Base-by-base conservation (phyloP, 192 early-diverging fungal genomes). In the Glomus cerebriforme region DNA sequence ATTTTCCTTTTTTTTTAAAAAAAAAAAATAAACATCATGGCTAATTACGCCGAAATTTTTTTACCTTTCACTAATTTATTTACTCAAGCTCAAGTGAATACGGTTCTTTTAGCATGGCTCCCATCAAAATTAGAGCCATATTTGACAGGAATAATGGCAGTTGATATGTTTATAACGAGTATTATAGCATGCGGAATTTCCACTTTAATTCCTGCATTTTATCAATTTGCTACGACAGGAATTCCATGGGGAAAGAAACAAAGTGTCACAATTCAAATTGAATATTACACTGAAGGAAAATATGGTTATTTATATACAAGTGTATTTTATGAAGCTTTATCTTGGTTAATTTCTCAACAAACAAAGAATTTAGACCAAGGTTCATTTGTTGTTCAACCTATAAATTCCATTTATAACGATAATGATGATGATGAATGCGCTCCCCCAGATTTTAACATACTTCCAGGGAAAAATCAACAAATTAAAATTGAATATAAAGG, bases 301-400 rank as follows among this genome's bases (percentile, higher is more conserved):
- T 75, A 13, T 27, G 62, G 37, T 49, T 1, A 32, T 7, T 19
- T 8, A 17, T 17, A 49, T 13, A 27, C 5, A 12, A 54, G 7
- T 31, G 0, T 4, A 17, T 7, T 77, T 24, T 77, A 77, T 34
- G 75, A 77, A 65, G 39, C 62, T 1, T 47, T 77, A 22, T 47
- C 75, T 45, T 77, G 75, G 75, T 39, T 77, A 29, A 77, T 77
- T 45, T 54, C 27, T 4, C 59, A 77, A 65, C 75, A 77, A 77
- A 77, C 62, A 19, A 64, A 77, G 32, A 17, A 47, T 4, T 24
- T 77, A n/a, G 8, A 39, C 0, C 10, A 77, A 17, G 75, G 74
- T 43, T 7, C 31, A n/a, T 76, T 76, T 27, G 1, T 76, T 7
- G 24, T 74, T 35, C 58, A 71, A 71, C 1, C 12, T 31, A 3